Evolutionary conservation across 2,329 filamentous ascomycete species (phyloP).

Genomic region (Fusarium sp.): DNA sequence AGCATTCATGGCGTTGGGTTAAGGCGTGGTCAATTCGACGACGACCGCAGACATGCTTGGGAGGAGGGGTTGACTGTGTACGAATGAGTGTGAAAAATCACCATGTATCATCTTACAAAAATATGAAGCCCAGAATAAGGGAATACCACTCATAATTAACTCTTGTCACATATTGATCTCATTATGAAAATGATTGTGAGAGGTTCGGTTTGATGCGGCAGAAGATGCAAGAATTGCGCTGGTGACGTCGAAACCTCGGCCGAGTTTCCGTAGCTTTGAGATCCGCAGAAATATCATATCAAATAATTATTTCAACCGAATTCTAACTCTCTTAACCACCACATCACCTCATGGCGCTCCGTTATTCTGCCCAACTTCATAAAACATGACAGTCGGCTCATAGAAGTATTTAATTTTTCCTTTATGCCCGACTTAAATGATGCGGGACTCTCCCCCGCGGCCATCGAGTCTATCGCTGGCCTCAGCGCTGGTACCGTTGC

Average conservation of each 20-base stretch:
- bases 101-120: constrained; percentile 42
- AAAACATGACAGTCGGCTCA: constrained; percentile 43
- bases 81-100: constrained; percentile 27
- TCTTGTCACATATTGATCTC: background rate
- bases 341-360: background rate
- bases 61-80: constrained; percentile 39
- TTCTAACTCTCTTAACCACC: background rate
- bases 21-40: constrained; percentile 29
- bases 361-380: background rate
- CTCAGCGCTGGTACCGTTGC: constrained; percentile 88
- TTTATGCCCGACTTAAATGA: constrained; percentile 61
- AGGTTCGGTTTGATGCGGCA: constrained; percentile 23
- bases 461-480: constrained; percentile 89
- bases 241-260: constrained; percentile 36
- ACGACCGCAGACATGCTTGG: constrained; percentile 30
- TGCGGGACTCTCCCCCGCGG: constrained; percentile 76
- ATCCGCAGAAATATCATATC: constrained; percentile 30
- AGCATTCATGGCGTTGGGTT: constrained; percentile 45
- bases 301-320: constrained; percentile 24
- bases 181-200: background rate
- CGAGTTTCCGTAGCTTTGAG: constrained; percentile 19
- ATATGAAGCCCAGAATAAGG: constrained; percentile 24
- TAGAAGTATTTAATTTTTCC: constrained; percentile 1
- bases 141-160: constrained; percentile 40
- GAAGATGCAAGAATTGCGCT: constrained; percentile 2